Evolutionary conservation across 1,139 yeast genomes (phyloP), one percentile per base, ranked within the genome.

Genomic region (Suhomyces bribrorum): DNA sequence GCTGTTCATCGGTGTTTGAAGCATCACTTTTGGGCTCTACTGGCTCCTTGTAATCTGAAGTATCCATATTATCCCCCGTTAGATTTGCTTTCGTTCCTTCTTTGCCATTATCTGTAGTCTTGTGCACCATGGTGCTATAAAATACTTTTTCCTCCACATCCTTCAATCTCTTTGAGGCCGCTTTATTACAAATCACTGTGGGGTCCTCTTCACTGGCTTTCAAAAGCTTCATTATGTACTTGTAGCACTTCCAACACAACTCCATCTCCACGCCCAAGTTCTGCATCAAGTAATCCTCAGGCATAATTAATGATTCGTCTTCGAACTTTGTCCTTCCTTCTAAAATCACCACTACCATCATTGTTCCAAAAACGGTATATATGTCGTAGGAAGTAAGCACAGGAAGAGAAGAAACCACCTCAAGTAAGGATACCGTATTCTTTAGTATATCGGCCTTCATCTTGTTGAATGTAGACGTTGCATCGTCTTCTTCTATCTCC

Each of bases 331-430:
- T 39, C 31, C 53, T 54, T 3, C 68, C 72, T 44, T 70, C 73
- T 5, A 46, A 27, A 12, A 66, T 46, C 1, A 62, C 54, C 20
- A 67, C 47, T 2, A 70, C 50, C 22, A 71, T 44, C 43, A 61
- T 48, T 4, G 71, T 54, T 8, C 62, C 74, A 46, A 70, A 69
- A 5, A 69, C 43, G 1, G 67, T 60, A 17, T 52, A 47, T 38
- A 61, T 56, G 38, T 66, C 69, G 46, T 59, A 71, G 9, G 68
- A 58, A 13, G 69, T 57, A 25, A 69, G 51, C 1, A 71, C 44
- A 0, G 77, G 77, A 24, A 71, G 52, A 9, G 71, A 59, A n/a
- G 75, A 64, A 17, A 69, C 49, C n/a, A 68, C 47, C 45, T 72
- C 77, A 7, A 71, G 57, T 28, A 66, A 54, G 2, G 73, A 54